phyloP scores from a whole-genome alignment of 2,329 filamentous ascomycete species.

The Fusarium sp. region DNA sequence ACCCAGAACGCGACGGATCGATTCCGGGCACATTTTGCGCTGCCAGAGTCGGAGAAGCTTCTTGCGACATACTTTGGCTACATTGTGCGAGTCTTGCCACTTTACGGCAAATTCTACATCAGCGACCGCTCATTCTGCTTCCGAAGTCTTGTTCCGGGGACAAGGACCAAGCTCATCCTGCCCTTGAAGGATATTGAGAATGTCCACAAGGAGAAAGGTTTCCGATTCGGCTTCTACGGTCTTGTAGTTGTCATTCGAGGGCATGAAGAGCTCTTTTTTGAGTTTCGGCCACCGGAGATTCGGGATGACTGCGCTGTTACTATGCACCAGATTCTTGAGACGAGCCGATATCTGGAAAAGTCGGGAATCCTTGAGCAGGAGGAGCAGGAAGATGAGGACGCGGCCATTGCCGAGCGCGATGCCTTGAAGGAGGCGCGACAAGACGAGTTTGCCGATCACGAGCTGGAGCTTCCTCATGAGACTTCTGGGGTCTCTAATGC shows the following conservation, averaged over 20 bases:
- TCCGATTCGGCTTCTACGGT: slow-evolving; percentile 88
- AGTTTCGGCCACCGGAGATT: slow-evolving; percentile 78
- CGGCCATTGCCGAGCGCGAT: slow-evolving; percentile 80
- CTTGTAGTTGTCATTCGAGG: slow-evolving; percentile 92
- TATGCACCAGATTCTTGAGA: slow-evolving; percentile 77
- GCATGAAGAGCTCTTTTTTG: slow-evolving; percentile 96
- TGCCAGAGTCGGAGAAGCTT: slow-evolving; percentile 83
- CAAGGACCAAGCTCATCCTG: slow-evolving; percentile 89
- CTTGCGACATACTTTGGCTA: slow-evolving; percentile 92
- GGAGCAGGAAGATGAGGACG: slow-evolving; percentile 73
- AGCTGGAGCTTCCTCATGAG: slow-evolving; percentile 58
- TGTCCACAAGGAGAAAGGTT: slow-evolving; percentile 93
- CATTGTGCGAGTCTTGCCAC: slow-evolving; percentile 84
- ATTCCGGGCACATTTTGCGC: slow-evolving; percentile 87
- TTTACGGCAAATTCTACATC: slow-evolving; percentile 97
- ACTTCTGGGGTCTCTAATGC: slow-evolving; percentile 61
- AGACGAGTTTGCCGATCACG: slow-evolving; percentile 60
- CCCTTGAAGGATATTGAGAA: slow-evolving; percentile 92
- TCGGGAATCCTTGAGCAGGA: slow-evolving; percentile 71
- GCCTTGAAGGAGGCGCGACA: slow-evolving; percentile 77
- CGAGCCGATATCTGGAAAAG: slow-evolving; percentile 72
- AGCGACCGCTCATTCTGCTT: slow-evolving; percentile 90
- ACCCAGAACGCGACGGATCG: slow-evolving; percentile 74
- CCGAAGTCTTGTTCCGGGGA: slow-evolving; percentile 86
- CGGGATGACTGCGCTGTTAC: slow-evolving; percentile 91